Evolutionary conservation across 176 grass and related monocot species (phyloP), one percentile per base, ranked within the genome.

Genomic region (Zizania latifolia): DNA sequence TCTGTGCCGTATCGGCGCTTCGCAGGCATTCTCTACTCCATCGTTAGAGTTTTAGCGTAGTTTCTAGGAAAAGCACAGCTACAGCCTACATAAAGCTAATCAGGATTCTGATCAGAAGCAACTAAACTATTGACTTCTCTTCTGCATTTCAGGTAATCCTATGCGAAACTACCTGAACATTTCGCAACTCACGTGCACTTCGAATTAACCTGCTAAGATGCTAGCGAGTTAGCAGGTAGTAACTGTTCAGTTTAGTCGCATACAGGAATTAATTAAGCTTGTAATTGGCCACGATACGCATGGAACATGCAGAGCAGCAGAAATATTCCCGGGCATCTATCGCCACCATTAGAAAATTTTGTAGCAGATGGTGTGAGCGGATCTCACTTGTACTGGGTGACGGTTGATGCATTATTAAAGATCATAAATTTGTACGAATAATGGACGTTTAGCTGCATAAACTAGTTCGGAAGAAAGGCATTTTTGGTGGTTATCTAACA

Each of bases 401-500:
- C 73, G 71, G 72, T 65, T 82, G 73, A 29, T 72, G 58, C 65
- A 72, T 87, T 73, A 48, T 65, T 48, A 16, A 22, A 16, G 23
- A 71, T 50, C 13, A 63, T 78, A 56, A 72, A 39, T 87, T 78
- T 26, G 12, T 32, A 69, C 68, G 41, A 48, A n/a, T 78, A 40
- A 82, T 72, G 37, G 38, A 37, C 0, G 46, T 40, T 58, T 77
- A 65, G 37, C 19, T 71, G 40, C 27, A 57, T 58, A 71, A 57
- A 64, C 12, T 58, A 31, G 10, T 26, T 24, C 5, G 6, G 19
- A 26, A 58, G 26, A 57, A 26, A 65, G 15, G 59, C 59, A 61
- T 87, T 87, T 68, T 60, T 58, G 45, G 58, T 83, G 79, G 66
- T 81, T 72, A 87, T 76, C 67, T 78, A 45, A 76, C 66, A 11